Conservation (phyloP, 2,329 filamentous ascomycete species). For the Hirsutella minnesotensis region DNA sequence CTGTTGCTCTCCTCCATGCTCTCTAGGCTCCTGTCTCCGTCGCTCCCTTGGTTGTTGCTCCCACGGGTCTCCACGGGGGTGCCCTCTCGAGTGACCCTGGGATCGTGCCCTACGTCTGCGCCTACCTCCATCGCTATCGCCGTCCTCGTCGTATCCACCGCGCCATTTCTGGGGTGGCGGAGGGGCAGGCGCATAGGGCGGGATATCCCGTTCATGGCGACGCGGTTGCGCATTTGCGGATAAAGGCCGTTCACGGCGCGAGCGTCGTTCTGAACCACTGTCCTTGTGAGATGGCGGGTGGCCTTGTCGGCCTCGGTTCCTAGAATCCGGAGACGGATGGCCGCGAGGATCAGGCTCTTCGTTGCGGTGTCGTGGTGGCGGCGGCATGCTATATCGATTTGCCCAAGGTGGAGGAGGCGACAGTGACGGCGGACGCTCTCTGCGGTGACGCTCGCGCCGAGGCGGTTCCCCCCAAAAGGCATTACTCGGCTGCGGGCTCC, state of each 20-base stretch:
- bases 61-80: constrained; percentile 5
- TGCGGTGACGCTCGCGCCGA: constrained; percentile 1
- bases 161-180: neutral
- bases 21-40: too few relatives aligned
- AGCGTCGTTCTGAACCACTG: neutral
- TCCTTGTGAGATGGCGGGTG: constrained; percentile 1
- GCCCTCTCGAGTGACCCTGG: constrained; percentile 4
- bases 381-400: neutral
- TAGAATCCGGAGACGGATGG: constrained; percentile 7
- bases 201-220: neutral
- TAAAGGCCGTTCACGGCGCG: neutral
- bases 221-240: neutral
- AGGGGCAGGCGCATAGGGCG: neutral
- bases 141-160: neutral
- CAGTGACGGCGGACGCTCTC: neutral
- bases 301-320: constrained; percentile 7
- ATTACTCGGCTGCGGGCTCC: constrained; percentile 4
- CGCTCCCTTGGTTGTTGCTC: too few relatives aligned
- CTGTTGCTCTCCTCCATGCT: too few relatives aligned
- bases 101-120: constrained; percentile 11
- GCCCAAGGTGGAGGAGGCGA: neutral
- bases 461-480: constrained; percentile 4
- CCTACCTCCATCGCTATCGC: constrained; percentile 9
- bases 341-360: constrained; percentile 7
- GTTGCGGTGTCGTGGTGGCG: neutral